Evolutionary conservation across 345 rosid genomes (phyloP), one percentile per base, ranked within the genome.

Genomic region (Arabis hirsuta): DNA sequence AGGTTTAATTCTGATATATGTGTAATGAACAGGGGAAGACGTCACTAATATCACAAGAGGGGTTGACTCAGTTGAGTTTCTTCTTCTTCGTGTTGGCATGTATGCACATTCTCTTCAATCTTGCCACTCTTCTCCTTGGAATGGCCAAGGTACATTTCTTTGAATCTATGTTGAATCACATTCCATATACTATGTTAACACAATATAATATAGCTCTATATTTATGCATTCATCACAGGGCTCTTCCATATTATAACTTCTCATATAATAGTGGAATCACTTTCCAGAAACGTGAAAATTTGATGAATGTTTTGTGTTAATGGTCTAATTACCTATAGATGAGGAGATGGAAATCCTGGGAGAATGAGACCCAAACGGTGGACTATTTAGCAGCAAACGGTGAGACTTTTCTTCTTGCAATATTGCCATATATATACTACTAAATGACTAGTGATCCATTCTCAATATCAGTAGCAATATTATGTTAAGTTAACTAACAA

Each of bases 261-360:
- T 22, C 24, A 22, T 22, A 22, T 22, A 22, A 22, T 22, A 22
- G 24, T 22, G 24, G 24, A 22, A 1, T 22, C 24, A 22, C 32
- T 29, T 29, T 29, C 3, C 32, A 5, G 5, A 29, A 29, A 29
- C 5, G 32, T 29, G 32, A 29, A 29, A 3, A 29, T 29, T 29
- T 29, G 32, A 12, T 27, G 22, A 22, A 50, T 50, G 13, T 36
- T 36, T 36, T 36, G 10, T 11, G 2, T 3, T 29, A 36, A 36
- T 36, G 41, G 10, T 36, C 41, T 36, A 8, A 36, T 36, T 36
- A 36, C 10, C 41, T 36, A 16, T 51, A 90, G 96, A 90, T 90
- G 89, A 81, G 73, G 41, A 82, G 84, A 38, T 88, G 96, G 94
- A 67, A 83, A 77, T 76, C 83, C 12, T 90, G 96, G 96, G 96